phyloP scores from a whole-genome alignment of 202 grass and related monocot species.

The Saccharum hybrid region DNA sequence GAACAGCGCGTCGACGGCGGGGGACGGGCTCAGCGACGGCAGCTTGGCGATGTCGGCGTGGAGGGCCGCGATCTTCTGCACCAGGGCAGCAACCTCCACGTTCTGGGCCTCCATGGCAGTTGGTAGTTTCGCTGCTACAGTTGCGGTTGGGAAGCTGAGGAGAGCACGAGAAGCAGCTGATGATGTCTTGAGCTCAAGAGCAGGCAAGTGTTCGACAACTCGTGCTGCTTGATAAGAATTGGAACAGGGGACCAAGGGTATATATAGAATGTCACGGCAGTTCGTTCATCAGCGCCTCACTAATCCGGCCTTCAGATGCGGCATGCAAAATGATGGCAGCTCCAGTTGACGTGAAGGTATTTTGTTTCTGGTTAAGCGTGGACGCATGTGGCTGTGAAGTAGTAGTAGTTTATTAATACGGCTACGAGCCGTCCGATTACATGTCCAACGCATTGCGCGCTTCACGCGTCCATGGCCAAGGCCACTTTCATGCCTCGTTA shows the following conservation, averaged over 20 bases:
- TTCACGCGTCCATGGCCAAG: background rate
- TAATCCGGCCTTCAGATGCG: background rate
- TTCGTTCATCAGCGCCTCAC: background rate
- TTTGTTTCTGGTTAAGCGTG: background rate
- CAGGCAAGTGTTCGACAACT: background rate
- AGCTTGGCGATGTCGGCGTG: conserved; percentile 62
- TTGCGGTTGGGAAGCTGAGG: background rate
- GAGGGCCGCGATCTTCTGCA: conserved; percentile 66
- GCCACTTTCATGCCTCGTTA: background rate
- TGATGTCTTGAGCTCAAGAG: background rate
- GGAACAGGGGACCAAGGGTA: background rate
- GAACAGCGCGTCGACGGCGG: conserved; percentile 65
- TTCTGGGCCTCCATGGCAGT: conserved; percentile 45
- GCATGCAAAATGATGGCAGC: background rate
- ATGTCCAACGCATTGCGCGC: background rate
- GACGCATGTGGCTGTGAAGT: background rate
- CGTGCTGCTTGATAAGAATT: conserved; percentile 27
- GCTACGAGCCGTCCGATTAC: background rate
- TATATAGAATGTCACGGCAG: background rate
- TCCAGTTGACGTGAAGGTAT: background rate
- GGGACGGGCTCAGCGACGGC: conserved; percentile 61
- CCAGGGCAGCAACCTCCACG: conserved; percentile 58
- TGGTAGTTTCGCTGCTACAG: background rate
- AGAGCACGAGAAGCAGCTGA: background rate
- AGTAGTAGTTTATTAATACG: background rate